A percentile compares a stretch with the other conserved stretches of the same genome.
phyloP scores from a whole-genome alignment of 208 protist species.

The Angomonas desouzai region DNA sequence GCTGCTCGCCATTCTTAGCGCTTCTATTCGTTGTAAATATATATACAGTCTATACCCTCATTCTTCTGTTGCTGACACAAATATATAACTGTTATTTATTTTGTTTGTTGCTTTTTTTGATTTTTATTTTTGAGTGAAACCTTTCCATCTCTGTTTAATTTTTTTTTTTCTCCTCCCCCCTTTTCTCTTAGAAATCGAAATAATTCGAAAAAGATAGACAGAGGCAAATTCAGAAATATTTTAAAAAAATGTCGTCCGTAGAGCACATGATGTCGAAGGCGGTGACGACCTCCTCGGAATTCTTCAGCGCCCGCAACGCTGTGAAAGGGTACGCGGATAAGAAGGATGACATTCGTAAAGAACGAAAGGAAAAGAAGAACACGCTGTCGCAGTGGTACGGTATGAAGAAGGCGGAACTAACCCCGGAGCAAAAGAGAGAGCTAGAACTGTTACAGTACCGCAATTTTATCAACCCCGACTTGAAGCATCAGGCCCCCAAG shows the following conservation, averaged over 20 bases:
- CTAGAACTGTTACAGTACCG: constrained; percentile 85
- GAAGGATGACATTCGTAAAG: constrained; percentile 62
- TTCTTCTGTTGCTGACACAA: background rate
- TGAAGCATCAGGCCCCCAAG: constrained; percentile 80
- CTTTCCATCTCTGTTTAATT: too few species aligned
- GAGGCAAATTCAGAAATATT: background rate
- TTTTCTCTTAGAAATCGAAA: too few species aligned
- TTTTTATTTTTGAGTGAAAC: too few species aligned
- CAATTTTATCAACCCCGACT: constrained; percentile 79
- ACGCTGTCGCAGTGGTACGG: constrained; percentile 88
- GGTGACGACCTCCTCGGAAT: constrained; percentile 55
- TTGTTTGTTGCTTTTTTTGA: constrained; percentile 16
- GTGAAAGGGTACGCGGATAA: constrained; percentile 70
- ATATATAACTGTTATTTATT: constrained; percentile 12
- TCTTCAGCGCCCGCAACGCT: constrained; percentile 53
- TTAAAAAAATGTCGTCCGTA: constrained; percentile 25
- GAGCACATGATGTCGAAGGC: constrained; percentile 86
- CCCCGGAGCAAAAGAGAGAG: constrained; percentile 58
- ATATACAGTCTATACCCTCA: background rate
- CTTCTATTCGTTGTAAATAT: too few species aligned
- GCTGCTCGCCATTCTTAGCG: constrained; percentile 1
- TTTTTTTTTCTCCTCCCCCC: too few species aligned
- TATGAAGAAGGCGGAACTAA: constrained; percentile 66
- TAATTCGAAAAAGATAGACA: background rate
- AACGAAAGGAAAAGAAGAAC: constrained; percentile 61